Evolutionary conservation across 805 yeast genomes (phyloP).

Genomic region (Tetrapisispora fleetii): DNA sequence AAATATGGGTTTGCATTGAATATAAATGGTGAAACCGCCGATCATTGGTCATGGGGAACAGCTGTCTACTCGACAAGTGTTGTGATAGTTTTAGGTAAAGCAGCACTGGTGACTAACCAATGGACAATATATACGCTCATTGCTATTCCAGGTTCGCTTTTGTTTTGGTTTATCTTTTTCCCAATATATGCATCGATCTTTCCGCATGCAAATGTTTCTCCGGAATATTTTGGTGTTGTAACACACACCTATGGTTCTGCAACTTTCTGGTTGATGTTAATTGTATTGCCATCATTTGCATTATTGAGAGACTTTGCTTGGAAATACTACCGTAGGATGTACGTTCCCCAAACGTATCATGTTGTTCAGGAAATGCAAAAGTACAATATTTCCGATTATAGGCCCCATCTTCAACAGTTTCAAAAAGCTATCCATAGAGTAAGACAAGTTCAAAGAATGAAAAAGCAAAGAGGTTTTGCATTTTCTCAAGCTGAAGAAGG

Average conservation of each 20-base stretch:
- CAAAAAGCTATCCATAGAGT: slow-evolving; percentile 95
- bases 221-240: slow-evolving; percentile 74
- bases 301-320: slow-evolving; percentile 80
- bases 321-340: slow-evolving; percentile 90
- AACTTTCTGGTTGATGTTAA: slow-evolving; percentile 72
- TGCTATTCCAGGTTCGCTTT: slow-evolving; percentile 91
- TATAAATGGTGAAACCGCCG: slow-evolving; percentile 56
- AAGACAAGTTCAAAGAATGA: slow-evolving; percentile 95
- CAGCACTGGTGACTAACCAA: slow-evolving; percentile 79
- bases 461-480: slow-evolving; percentile 97
- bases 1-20: slow-evolving; percentile 54
- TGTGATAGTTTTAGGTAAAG: slow-evolving; percentile 86
- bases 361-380: slow-evolving; percentile 95
- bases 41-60: slow-evolving; percentile 94
- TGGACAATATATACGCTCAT: slow-evolving; percentile 91
- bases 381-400: slow-evolving; percentile 81
- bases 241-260: slow-evolving; percentile 66
- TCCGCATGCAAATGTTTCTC: slow-evolving; percentile 72
- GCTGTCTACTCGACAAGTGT: slow-evolving; percentile 81
- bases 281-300: slow-evolving; percentile 71
- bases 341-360: slow-evolving; percentile 86
- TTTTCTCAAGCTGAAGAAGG: slow-evolving; percentile 87
- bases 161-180: slow-evolving; percentile 74
- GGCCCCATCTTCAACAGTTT: slow-evolving; percentile 95
- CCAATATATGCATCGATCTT: slow-evolving; percentile 83